These are phyloP conservation scores for Solanum tarijense DNA, from an alignment of 257 asterid genomes.

Conservation along the genomic window DNA sequence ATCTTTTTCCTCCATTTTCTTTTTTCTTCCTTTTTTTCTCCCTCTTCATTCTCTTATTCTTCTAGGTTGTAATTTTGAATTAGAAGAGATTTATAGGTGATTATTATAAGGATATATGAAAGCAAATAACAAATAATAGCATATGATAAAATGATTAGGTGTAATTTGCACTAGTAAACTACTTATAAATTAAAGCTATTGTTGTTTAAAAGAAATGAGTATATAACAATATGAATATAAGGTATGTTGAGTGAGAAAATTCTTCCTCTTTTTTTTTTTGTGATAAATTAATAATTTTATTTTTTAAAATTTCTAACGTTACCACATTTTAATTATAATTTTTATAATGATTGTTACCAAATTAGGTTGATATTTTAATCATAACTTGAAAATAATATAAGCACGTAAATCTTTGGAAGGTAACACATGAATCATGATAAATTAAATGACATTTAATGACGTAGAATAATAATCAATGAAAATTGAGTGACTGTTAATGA, in stretches of 20 bases:
- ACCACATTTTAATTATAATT: background rate
- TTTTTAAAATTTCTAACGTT: background rate
- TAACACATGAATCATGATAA: background rate
- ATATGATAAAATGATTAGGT: too few relatives aligned
- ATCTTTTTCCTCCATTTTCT: too few relatives aligned
- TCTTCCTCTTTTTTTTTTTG: background rate
- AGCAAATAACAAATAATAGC: too few relatives aligned
- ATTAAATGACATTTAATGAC: background rate
- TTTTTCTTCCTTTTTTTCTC: too few relatives aligned
- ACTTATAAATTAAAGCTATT: too few relatives aligned
- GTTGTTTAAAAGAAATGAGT: too few relatives aligned
- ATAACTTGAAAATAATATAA: background rate
- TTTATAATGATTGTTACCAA: background rate
- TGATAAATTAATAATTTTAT: background rate
- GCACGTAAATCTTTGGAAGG: background rate
- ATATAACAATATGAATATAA: too few relatives aligned
- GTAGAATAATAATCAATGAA: background rate
- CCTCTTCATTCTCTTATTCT: too few relatives aligned
- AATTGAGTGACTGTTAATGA: background rate
- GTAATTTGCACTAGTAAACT: too few relatives aligned
- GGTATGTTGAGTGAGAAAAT: background rate
- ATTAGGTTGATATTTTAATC: background rate
- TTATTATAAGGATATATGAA: too few relatives aligned
- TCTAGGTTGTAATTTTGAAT: too few relatives aligned
- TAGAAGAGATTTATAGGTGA: too few relatives aligned